These are phyloP conservation scores for Coemansia sp. DNA, from an alignment of 192 early-diverging fungal species.

Conservation along the genomic window DNA sequence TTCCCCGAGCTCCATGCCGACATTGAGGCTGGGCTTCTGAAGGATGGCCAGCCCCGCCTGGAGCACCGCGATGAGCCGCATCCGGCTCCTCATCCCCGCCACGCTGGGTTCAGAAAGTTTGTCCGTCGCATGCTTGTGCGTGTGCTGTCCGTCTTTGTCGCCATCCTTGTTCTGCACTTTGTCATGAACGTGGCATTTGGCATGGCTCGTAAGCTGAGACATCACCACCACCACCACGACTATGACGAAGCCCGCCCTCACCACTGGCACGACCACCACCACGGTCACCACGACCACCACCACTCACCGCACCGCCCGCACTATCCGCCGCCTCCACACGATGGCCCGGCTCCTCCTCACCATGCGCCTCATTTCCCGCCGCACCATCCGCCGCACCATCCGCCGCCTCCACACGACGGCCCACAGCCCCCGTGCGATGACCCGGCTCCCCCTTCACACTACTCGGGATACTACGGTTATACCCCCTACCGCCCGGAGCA, in stretches of 20 bases:
- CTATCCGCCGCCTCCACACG: neutral
- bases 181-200: neutral
- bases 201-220: neutral
- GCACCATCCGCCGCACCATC: neutral
- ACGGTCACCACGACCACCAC: neutral
- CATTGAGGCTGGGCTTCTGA: conserved; percentile 35
- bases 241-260: neutral
- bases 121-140: conserved; percentile 10
- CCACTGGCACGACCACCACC: conserved; percentile 1
- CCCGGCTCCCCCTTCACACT: conserved; percentile 9
- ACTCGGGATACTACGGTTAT: neutral
- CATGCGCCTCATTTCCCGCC: neutral
- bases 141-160: conserved; percentile 4
- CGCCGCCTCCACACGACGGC: neutral
- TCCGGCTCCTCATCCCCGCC: conserved; percentile 3
- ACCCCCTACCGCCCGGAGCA: conserved; percentile 8
- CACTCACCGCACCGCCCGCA: neutral
- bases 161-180: neutral
- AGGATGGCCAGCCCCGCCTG: conserved; percentile 11
- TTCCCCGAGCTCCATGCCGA: conserved; percentile 21
- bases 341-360: neutral
- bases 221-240: neutral
- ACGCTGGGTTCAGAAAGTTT: neutral
- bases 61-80: neutral
- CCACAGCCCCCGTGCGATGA: neutral